phyloP scores from a whole-genome alignment of 2,329 filamentous ascomycete genomes.

The Aureobasidium sp. region DNA sequence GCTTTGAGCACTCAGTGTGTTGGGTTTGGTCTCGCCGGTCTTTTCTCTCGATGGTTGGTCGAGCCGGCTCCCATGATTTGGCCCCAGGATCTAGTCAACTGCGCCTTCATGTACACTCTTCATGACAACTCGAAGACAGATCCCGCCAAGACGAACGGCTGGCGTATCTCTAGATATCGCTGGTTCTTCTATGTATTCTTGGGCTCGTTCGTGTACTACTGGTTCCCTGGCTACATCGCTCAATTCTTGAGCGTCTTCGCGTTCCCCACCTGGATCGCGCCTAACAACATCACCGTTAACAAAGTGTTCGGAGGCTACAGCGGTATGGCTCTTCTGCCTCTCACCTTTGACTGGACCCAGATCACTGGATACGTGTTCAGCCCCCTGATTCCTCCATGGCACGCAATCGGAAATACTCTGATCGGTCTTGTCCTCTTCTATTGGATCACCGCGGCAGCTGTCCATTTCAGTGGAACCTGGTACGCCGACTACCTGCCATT shows the following conservation, averaged over 20 bases:
- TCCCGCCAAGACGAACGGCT: slow-evolving; percentile 45
- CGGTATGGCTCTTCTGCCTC: slow-evolving; percentile 59
- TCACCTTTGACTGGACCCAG: slow-evolving; percentile 75
- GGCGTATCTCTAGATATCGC: slow-evolving; percentile 71
- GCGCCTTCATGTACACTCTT: slow-evolving; percentile 74
- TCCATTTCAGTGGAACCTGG: slow-evolving; percentile 71
- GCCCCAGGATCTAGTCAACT: slow-evolving; percentile 38
- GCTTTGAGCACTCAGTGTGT: slow-evolving; percentile 27
- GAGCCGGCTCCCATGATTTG: slow-evolving; percentile 83
- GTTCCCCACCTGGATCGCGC: slow-evolving; percentile 79
- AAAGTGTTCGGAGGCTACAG: slow-evolving; percentile 83
- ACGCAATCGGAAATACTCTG: slow-evolving; percentile 28
- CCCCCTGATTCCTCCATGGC: slow-evolving; percentile 63
- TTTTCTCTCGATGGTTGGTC: slow-evolving; percentile 72
- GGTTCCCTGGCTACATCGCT: slow-evolving; percentile 72
- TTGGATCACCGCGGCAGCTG: slow-evolving; percentile 56
- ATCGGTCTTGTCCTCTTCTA: slow-evolving; percentile 37
- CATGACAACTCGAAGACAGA: slow-evolving; percentile 72
- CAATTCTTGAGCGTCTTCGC: slow-evolving; percentile 83
- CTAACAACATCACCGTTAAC: slow-evolving; percentile 70
- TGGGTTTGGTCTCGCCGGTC: slow-evolving; percentile 75
- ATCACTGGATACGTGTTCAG: slow-evolving; percentile 60
- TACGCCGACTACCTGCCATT: slow-evolving; percentile 82
- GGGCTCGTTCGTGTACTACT: slow-evolving; percentile 72
- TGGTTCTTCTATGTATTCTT: slow-evolving; percentile 72